Conservation (phyloP, 257 asterid species). For the Solanum neorickii region DNA sequence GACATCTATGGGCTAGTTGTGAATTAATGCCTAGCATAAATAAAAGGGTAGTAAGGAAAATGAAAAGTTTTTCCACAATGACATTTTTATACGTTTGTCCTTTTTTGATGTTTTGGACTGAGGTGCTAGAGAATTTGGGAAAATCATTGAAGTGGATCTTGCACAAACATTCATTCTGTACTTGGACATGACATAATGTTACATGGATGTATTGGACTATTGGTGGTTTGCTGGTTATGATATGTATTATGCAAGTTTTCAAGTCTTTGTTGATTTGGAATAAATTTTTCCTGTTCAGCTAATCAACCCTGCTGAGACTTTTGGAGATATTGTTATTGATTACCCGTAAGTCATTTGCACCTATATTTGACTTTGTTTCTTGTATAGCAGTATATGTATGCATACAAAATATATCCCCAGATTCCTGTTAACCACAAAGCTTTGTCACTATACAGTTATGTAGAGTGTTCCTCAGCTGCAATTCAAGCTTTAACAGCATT, state of each 20-base stretch:
- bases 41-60: neutral
- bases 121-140: neutral
- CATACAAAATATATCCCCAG: neutral
- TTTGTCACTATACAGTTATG: conserved; percentile 54
- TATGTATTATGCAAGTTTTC: neutral
- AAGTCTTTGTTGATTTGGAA: neutral
- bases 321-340: conserved; percentile 98
- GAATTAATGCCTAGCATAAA: neutral
- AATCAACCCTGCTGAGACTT: conserved; percentile 97
- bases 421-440: neutral
- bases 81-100: neutral
- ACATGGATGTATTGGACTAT: neutral
- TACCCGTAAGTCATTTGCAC: conserved; percentile 74
- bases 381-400: neutral
- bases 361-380: conserved; percentile 2
- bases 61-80: neutral
- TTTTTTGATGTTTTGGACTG: neutral
- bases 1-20: neutral
- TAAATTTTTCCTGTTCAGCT: conserved; percentile 36
- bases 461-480: conserved; percentile 95
- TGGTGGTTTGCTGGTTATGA: neutral
- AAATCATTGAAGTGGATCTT: neutral
- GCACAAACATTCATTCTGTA: neutral
- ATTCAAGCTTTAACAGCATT: conserved; percentile 76
- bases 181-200: neutral